phyloP scores from a whole-genome alignment of 495 filamentous ascomycete genomes.

The Pyrenula massariospora region DNA sequence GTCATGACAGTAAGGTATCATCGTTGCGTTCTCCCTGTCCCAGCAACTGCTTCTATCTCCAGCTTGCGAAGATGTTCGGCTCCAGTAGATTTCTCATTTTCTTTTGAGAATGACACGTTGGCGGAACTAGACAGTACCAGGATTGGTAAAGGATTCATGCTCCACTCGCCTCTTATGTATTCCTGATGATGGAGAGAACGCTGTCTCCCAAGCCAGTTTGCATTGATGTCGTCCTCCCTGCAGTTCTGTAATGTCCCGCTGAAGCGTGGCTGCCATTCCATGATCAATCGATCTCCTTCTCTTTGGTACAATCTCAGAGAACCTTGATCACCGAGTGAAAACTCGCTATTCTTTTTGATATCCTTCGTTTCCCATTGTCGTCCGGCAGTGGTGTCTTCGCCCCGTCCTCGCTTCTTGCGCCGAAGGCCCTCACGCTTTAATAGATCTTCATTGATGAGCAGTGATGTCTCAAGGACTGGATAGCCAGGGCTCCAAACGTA shows the following conservation, averaged over 20 bases:
- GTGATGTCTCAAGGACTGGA: conserved; percentile 2
- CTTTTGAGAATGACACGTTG: neutral
- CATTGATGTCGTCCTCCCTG: neutral
- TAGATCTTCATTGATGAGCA: conserved; percentile 4
- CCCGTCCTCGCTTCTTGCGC: neutral
- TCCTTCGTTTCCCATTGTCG: neutral
- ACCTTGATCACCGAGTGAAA: neutral
- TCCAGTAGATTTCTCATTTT: neutral
- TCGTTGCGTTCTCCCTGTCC: too few species aligned
- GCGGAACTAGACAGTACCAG: neutral
- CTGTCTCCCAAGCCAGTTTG: neutral
- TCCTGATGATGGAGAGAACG: neutral
- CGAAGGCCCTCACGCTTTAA: conserved; percentile 1
- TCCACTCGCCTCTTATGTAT: neutral
- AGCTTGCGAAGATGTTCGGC: neutral
- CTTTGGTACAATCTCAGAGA: neutral
- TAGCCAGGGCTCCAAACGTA: neutral
- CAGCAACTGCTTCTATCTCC: neutral
- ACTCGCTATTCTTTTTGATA: neutral
- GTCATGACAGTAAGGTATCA: too few species aligned
- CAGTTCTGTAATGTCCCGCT: neutral
- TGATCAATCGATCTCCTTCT: neutral
- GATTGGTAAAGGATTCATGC: neutral
- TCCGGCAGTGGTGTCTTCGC: neutral
- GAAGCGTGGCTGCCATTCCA: neutral